Evolutionary conservation across 106 monocot genomes (phyloP).

Genomic region (Xerophyta viscosa): DNA sequence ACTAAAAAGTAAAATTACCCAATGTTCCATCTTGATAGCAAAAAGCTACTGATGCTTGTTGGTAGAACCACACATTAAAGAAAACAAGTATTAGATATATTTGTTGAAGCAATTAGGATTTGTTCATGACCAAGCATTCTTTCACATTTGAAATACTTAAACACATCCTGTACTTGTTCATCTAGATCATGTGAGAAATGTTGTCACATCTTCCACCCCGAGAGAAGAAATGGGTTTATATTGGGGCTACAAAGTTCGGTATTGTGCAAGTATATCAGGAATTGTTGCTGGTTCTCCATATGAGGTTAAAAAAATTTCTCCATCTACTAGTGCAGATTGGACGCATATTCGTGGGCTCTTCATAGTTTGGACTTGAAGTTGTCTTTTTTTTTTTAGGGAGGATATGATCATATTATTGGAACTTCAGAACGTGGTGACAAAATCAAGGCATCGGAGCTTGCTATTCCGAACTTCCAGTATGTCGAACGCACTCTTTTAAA

Average conservation of each 20-base stretch:
- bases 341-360: too few species aligned
- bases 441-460: conserved; percentile 73
- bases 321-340: too few species aligned
- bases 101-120: too few species aligned
- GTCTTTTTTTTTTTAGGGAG: conserved; percentile 38
- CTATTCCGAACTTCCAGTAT: conserved; percentile 62
- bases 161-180: neutral
- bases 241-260: conserved; percentile 92
- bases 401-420: conserved; percentile 90
- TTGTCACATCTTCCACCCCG: conserved; percentile 50
- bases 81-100: too few species aligned
- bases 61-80: too few species aligned
- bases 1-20: too few species aligned
- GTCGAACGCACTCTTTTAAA: too few species aligned
- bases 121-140: too few species aligned
- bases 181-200: conserved; percentile 46
- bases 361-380: too few species aligned
- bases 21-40: too few species aligned
- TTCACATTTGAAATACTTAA: too few species aligned
- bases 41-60: too few species aligned
- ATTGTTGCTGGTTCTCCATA: conserved; percentile 52
- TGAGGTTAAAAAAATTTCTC: conserved; percentile 38
- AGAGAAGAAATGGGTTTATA: conserved; percentile 72
- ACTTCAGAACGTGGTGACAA: conserved; percentile 91
- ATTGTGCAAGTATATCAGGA: conserved; percentile 61